A percentile compares a stretch with the other conserved stretches of the same genome.
These are phyloP conservation scores for Ophiocordyceps camponoti-leonardi DNA, from an alignment of 2,329 filamentous ascomycete genomes.

Conservation along the genomic window DNA sequence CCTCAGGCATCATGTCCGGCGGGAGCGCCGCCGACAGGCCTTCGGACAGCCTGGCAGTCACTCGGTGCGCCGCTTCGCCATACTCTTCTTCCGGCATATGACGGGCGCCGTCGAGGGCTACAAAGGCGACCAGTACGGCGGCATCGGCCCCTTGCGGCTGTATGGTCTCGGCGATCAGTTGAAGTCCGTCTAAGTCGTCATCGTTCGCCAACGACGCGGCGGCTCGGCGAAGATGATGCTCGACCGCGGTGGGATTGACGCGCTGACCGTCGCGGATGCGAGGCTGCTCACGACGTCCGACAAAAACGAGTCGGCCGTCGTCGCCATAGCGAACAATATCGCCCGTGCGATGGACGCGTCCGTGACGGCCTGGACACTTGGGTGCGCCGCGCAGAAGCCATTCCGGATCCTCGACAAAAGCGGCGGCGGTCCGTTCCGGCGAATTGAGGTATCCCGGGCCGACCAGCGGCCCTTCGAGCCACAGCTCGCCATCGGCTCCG, in stretches of 20 bases:
- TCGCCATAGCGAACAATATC: conserved; percentile 24
- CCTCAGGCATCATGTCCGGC: conserved; percentile 6
- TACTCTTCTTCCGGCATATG: neutral
- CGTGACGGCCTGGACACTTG: neutral
- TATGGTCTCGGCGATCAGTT: conserved; percentile 3
- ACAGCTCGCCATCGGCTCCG: conserved; percentile 6
- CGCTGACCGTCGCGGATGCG: conserved; percentile 37
- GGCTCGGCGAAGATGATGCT: conserved; percentile 3
- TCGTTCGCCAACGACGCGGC: neutral
- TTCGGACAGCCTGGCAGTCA: neutral
- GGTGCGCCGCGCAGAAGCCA: conserved; percentile 2
- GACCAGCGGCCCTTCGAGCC: conserved; percentile 7
- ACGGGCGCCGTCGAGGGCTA: neutral
- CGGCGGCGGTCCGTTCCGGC: conserved; percentile 4
- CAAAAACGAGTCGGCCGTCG: conserved; percentile 16
- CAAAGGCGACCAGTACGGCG: conserved; percentile 4
- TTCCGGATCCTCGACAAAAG: conserved; percentile 6
- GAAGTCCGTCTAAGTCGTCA: neutral
- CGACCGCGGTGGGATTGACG: conserved; percentile 21
- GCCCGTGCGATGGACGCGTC: conserved; percentile 25
- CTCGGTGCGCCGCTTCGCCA: neutral
- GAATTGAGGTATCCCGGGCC: conserved; percentile 6
- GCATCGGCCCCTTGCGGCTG: neutral
- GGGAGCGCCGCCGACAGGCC: conserved; percentile 2
- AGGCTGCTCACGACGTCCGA: conserved; percentile 34